phyloP scores from a whole-genome alignment of 768 basidiomycete genomes.

The Exidia glandulosa region DNA sequence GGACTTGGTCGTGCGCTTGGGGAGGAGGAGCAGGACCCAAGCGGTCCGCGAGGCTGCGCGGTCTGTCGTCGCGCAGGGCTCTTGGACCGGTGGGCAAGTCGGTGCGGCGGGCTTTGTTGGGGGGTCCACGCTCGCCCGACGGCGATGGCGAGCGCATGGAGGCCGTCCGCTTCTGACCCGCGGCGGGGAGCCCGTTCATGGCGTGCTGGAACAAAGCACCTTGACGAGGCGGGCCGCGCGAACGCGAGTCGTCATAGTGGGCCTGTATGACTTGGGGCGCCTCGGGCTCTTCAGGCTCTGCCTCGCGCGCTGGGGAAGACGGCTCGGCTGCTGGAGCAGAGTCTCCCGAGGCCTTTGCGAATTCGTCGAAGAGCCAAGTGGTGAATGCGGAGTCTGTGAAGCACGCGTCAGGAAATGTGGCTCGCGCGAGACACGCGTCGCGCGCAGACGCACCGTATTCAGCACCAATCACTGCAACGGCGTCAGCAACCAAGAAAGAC shows the following conservation, averaged over 20 bases:
- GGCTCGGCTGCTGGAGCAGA: not conserved
- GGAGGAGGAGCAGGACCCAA: conserved; percentile 40
- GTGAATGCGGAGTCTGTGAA: conserved; percentile 83
- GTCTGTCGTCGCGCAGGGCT: conserved; percentile 48
- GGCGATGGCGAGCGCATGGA: conserved; percentile 15
- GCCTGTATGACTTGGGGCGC: not conserved
- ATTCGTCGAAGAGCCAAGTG: conserved; percentile 78
- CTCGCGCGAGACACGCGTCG: conserved; percentile 13
- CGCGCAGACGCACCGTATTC: conserved; percentile 2
- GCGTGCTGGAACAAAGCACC: conserved; percentile 8
- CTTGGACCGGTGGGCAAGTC: conserved; percentile 73
- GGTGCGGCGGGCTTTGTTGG: conserved; percentile 60
- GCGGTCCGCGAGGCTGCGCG: conserved; percentile 69
- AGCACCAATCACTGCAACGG: conserved; percentile 69
- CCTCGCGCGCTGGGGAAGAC: not conserved
- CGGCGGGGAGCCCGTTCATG: conserved; percentile 6
- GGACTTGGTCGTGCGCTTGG: conserved; percentile 74
- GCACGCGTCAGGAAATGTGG: too few relatives aligned
- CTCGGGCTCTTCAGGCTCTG: not conserved
- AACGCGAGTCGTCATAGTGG: conserved; percentile 29
- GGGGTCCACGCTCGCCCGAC: not conserved
- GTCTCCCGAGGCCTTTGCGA: conserved; percentile 42
- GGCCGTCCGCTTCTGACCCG: conserved; percentile 8
- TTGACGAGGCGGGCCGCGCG: conserved; percentile 35
- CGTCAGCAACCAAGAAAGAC: conserved; percentile 2